These are phyloP conservation scores for Amaranthus hypochondriacus DNA, from an alignment of 148 eudicot species.

Conservation along the genomic window DNA sequence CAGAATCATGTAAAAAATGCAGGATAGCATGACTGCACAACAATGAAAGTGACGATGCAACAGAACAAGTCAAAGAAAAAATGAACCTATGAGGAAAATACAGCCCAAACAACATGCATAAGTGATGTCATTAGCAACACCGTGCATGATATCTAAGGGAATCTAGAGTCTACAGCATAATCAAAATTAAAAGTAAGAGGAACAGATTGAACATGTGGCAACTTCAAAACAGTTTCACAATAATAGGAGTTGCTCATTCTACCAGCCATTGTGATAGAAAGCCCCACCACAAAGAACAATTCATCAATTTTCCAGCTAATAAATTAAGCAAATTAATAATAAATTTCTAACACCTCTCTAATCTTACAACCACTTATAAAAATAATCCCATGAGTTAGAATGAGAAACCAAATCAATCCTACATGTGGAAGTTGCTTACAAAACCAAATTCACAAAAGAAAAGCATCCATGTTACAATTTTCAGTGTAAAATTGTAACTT, in stretches of 20 bases:
- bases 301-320: neutral
- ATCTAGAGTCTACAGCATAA: neutral
- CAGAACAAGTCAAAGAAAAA: neutral
- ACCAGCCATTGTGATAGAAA: neutral
- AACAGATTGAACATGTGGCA: neutral
- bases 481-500: neutral
- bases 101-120: neutral
- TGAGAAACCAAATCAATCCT: neutral
- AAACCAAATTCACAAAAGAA: no score
- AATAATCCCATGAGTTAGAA: neutral
- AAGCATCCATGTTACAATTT: no score
- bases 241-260: neutral
- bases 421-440: neutral
- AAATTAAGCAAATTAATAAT: neutral
- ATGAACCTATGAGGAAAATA: neutral
- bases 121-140: neutral
- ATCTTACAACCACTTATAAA: neutral
- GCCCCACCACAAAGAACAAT: neutral
- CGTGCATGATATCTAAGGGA: neutral
- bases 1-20: neutral
- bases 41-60: neutral
- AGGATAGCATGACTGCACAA: neutral
- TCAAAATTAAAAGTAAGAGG: neutral
- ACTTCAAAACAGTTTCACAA: slow-evolving; percentile 1
- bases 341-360: neutral